Percentiles rank a stretch among this genome's conserved stretches.
Conservation (phyloP, 1,284 basidiomycete genomes). For the Trametes pubescens region DNA sequence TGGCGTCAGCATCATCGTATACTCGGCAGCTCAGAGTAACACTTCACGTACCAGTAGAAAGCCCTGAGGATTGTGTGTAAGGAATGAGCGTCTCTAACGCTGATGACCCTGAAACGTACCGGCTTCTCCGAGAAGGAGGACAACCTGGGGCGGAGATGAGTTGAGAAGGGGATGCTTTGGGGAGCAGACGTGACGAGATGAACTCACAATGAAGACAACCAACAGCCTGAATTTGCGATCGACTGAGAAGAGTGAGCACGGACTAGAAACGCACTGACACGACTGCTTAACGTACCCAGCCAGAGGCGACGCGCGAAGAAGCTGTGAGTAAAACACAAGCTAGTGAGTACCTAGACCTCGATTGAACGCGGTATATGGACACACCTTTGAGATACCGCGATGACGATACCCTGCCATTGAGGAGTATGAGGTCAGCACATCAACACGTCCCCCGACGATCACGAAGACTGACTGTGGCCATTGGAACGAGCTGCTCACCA, state of each 20-base stretch:
- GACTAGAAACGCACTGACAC: not conserved
- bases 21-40: too few species aligned
- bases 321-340: not conserved
- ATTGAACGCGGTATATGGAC: not conserved
- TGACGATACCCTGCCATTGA: not conserved
- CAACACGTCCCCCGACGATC: not conserved
- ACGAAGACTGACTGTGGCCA: slow-evolving; percentile 2
- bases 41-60: not conserved
- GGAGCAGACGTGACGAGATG: not conserved
- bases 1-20: not conserved
- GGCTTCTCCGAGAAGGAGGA: slow-evolving; percentile 2
- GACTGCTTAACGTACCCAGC: not conserved
- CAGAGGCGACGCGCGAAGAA: slow-evolving; percentile 21
- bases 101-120: not conserved
- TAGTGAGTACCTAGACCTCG: too few species aligned
- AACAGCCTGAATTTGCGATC: slow-evolving; percentile 2
- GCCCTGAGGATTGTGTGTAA: not conserved
- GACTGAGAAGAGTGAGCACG: not conserved
- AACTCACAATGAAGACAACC: slow-evolving; percentile 1
- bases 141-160: not conserved
- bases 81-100: not conserved
- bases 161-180: not conserved
- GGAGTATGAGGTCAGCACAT: not conserved
- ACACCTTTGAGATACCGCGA: slow-evolving; percentile 9
- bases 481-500: slow-evolving; percentile 4